Evolutionary conservation across 129 eudicot genomes (phyloP).

Genomic region (Helichrysum umbraculigerum): DNA sequence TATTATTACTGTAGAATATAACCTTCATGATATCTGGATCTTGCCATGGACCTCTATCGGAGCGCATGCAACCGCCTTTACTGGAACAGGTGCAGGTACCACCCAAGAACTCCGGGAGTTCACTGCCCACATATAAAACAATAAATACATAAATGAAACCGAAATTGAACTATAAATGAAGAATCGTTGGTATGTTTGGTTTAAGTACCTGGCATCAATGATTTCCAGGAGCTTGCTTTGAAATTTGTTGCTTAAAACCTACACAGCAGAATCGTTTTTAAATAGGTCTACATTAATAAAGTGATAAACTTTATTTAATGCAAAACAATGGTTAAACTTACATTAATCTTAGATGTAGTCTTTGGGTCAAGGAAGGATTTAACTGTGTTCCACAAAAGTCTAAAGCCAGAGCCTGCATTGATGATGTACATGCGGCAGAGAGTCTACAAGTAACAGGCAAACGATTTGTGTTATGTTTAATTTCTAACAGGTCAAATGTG

Average conservation of each 20-base stretch:
- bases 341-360: constrained; percentile 94
- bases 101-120: constrained; percentile 94
- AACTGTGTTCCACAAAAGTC: constrained; percentile 96
- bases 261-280: background rate
- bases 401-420: constrained; percentile 97
- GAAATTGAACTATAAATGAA: background rate
- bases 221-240: constrained; percentile 92
- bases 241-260: constrained; percentile 95
- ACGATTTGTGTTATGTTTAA: background rate
- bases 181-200: background rate
- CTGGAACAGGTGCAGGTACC: constrained; percentile 89
- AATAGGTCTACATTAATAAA: constrained; percentile 16
- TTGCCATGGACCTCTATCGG: constrained; percentile 97
- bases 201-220: constrained; percentile 85
- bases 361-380: constrained; percentile 98
- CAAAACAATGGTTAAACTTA: constrained; percentile 40
- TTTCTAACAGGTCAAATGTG: background rate
- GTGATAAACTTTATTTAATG: background rate
- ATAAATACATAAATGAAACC: constrained; percentile 1
- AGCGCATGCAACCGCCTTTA: constrained; percentile 89
- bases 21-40: constrained; percentile 95
- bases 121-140: constrained; percentile 50
- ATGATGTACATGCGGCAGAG: constrained; percentile 95
- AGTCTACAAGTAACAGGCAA: constrained; percentile 46
- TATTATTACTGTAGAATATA: background rate